phyloP scores from a whole-genome alignment of 177 flowering plant genomes.

The Vitis hybrid region DNA sequence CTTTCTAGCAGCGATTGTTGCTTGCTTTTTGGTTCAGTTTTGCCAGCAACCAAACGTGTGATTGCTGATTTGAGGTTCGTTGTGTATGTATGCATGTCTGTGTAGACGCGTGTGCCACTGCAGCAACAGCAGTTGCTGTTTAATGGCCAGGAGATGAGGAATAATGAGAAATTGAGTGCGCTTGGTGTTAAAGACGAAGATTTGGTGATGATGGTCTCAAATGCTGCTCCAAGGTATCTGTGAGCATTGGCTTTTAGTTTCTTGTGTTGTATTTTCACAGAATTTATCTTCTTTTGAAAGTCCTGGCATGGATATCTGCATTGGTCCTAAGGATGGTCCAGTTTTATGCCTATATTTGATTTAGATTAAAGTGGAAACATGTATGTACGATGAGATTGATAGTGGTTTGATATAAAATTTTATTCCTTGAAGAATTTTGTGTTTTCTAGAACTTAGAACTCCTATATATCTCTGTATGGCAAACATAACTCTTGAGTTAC shows the following conservation, averaged over 20 bases:
- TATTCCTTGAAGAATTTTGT: no score
- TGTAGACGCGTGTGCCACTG: slow-evolving; percentile 70
- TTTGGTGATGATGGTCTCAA: slow-evolving; percentile 75
- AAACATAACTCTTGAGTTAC: no score
- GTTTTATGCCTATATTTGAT: no score
- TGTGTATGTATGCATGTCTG: slow-evolving; percentile 4
- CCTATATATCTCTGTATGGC: no score
- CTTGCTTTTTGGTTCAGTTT: not conserved
- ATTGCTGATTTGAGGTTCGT: not conserved
- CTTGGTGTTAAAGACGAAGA: slow-evolving; percentile 78
- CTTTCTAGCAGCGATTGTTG: not conserved
- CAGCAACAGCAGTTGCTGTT: slow-evolving; percentile 82
- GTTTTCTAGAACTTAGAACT: no score
- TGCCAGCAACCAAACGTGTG: not conserved
- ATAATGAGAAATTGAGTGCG: slow-evolving; percentile 58
- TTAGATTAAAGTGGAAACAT: no score
- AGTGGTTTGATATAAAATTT: no score
- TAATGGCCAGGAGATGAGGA: slow-evolving; percentile 76
- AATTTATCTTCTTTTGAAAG: no score
- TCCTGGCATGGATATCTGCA: no score
- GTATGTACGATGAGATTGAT: no score
- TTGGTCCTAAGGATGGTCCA: no score
- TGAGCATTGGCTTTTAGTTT: not conserved
- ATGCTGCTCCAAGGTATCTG: slow-evolving; percentile 39
- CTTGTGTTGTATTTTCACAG: no score